These are phyloP conservation scores for Liquidambar formosana DNA, from an alignment of 164 flowering plant species.

Conservation along the genomic window DNA sequence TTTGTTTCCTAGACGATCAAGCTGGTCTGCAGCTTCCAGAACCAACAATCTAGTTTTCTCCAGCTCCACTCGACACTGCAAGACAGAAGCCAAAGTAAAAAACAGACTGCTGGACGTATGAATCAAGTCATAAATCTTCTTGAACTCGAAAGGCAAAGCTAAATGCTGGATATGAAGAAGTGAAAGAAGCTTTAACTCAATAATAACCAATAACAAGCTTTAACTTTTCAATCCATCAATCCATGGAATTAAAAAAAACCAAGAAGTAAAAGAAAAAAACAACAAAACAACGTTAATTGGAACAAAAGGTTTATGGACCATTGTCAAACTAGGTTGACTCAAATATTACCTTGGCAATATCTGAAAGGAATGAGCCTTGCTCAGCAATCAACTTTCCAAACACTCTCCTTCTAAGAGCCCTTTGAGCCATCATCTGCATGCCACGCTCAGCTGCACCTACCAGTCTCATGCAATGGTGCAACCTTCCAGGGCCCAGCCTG, in stretches of 20 bases:
- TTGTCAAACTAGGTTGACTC: not conserved
- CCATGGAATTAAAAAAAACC: not conserved
- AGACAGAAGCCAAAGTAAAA: slow-evolving; percentile 1
- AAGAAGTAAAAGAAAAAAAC: not conserved
- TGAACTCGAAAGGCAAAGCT: not conserved
- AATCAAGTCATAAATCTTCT: not conserved
- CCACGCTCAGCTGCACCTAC: slow-evolving; percentile 93
- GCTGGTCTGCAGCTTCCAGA: slow-evolving; percentile 95
- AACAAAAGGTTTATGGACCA: not conserved
- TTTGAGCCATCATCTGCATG: slow-evolving; percentile 76
- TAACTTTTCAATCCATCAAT: slow-evolving; percentile 3
- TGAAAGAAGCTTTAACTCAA: not conserved
- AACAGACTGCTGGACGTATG: not conserved
- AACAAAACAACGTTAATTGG: no score
- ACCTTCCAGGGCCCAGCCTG: slow-evolving; percentile 93
- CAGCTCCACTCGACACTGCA: slow-evolving; percentile 91
- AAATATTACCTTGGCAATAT: slow-evolving; percentile 76
- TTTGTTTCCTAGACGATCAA: slow-evolving; percentile 89
- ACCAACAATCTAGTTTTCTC: slow-evolving; percentile 82
- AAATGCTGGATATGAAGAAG: not conserved
- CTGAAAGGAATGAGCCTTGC: slow-evolving; percentile 92
- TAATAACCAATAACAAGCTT: no score
- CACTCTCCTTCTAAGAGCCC: slow-evolving; percentile 76
- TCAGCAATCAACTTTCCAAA: slow-evolving; percentile 93
- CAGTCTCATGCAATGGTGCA: slow-evolving; percentile 98